Evolutionary conservation across 208 protist genomes (phyloP), one percentile per base, ranked within the genome.

Genomic region (Leishmania aethiopica): DNA sequence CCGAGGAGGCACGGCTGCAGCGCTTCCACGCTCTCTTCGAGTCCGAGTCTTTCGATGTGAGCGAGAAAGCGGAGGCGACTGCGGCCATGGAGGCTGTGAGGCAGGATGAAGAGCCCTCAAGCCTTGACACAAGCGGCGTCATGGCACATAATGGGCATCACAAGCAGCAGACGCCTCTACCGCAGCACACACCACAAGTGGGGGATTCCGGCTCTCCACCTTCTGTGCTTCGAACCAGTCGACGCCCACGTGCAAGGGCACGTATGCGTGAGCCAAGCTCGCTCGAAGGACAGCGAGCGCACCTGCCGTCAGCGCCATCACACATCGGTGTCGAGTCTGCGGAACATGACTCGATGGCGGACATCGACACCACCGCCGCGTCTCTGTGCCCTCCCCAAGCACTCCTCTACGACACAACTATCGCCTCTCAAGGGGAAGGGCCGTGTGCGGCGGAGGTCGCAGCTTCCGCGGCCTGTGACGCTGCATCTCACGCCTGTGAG

Each of bases 11-110:
- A 22, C 69, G 57, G 6, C 75, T 80, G 55, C 75, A 5, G 13
- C 75, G 81, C n/a, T 84, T 84, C 45, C 75, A 72, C 35, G 7
- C 7, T 37, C 8, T 84, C n/a, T 80, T 84, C 15, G 81, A 76
- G n/a, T 77, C 75, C 35, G 81, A 80, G 69, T 76, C 75, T 4
- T 77, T 80, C 28, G 37, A n/a, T 10, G 40, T 57, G 25, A 3
- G 76, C 40, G 60, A 70, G 25, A 17, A 25, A 45, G 37, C 22
- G 22, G 75, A 64, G 6, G 22, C 25, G 11, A n/a, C 40, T 5
- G 37, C 37, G n/a, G 28, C 22, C 22, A 35, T 47, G 42, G 47
- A 13, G 47, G 28, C 1, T 22, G 37, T 19, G 51, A 19, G 51
- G 19, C 47, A n/a, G 73, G 10, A 32, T 6, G 53, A 11, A n/a